Base-by-base conservation (phyloP, 805 yeast species). In the Ogataea naganishii region DNA sequence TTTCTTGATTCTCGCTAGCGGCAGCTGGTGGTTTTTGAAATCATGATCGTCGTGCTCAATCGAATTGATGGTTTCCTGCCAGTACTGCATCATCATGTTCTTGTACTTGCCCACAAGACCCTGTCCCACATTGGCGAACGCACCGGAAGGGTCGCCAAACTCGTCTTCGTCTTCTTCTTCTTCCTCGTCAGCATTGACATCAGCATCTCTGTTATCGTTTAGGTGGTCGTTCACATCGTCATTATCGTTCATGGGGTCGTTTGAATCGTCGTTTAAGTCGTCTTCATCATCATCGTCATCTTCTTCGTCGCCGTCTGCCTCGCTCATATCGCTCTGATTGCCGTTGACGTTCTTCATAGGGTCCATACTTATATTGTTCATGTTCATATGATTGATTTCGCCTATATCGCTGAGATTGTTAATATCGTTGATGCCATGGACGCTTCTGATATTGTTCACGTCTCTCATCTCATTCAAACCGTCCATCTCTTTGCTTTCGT, bases 31-130 rank as follows among this genome's bases (percentile, higher is more conserved):
- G 41, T 84, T 82, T 53, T 85, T 88, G 60, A 89, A 92, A 51
- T 84, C 94, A 49, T 84, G 95, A 35, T 80, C 84, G 44, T 76
- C 85, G 49, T 72, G 74, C 56, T 92, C 98, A 29, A 92, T 85
- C 32, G 80, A 72, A 49, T 85, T 85, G 54, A 92, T 88, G 10
- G 94, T 79, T 43, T 83, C 94, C 59, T 92, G 98, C 98, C 98
- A 92, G 53, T 89, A 92, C 38, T 83, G 88, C 72, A 94, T 79
- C 88, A 92, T 82, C 63, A 79, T 70, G 43, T 83, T 88, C 36
- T 85, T 70, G 56, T 86, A 80, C 34, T 75, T 72, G 2, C 95
- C 95, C 6, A 67, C 65, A 14, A 89, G 62, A 1, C 96, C 97
- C 48, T 86, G 96, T 2, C 94, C 96, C 6, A 92, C 97, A 53